Evolutionary conservation across 441 rosid genomes (phyloP), one percentile per base, ranked within the genome.

Genomic region (Pelargonium australe): DNA sequence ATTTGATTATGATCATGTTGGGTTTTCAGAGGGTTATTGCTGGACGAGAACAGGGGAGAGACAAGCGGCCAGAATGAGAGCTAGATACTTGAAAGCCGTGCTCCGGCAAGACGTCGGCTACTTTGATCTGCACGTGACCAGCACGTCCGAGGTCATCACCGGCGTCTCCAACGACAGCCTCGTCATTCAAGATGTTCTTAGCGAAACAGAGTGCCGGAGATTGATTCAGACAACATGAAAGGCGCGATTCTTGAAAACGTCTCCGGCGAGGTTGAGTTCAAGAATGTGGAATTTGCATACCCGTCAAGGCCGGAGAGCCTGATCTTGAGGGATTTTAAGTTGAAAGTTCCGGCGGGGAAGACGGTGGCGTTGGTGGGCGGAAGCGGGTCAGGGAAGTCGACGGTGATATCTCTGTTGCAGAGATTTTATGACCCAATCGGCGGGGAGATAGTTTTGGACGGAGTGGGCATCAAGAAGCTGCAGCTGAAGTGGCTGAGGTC

Each of bases 361-460:
- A 78, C 81, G 3, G 80, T 80, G 17, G 80, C 74, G 10, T 28
- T 81, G 63, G 79, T 79, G 4, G 85, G 85, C 9, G 60, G 75
- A 51, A 80, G 80, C 4, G 74, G 82, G 11, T 77, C 80, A 5
- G 85, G 85, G 0, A 81, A 84, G 47, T 81, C 81, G 0, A 81
- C 80, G 0, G 74, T 84, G 31, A 78, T 78, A 64, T 68, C 74
- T 40, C 45, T 84, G 64, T 66, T 81, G 1, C 76, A 78, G 64
- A 80, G 87, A 72, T 81, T 81, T 40, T 73, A 75, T 53, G 84
- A 81, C 66, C 84, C 83, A 0, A 17, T 70, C 0, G 57, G 47
- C 51, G 88, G 88, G 10, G 66, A 79, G 44, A 71, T 82, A 17
- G 8, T 74, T 9, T 12, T 80, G 6, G 85, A 82, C 78, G 80